These are phyloP conservation scores for Onygena corvina DNA, from an alignment of 2,329 filamentous ascomycete species.

Conservation along the genomic window DNA sequence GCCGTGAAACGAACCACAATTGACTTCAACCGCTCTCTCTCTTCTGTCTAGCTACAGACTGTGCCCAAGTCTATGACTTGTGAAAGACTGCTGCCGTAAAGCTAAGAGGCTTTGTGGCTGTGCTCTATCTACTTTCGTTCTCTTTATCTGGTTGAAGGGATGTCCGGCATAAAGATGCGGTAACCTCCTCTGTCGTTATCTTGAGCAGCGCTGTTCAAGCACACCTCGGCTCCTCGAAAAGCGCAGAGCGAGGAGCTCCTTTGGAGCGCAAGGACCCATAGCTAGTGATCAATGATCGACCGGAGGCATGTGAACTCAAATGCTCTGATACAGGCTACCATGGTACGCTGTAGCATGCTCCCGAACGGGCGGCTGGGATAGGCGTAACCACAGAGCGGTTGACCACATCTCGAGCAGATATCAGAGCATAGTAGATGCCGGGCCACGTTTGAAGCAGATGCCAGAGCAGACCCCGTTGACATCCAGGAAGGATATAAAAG, in stretches of 20 bases:
- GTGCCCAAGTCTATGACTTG: not conserved
- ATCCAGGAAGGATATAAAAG: not conserved
- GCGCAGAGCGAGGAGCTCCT: not conserved
- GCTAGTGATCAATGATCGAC: conserved; percentile 2
- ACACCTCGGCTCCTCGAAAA: not conserved
- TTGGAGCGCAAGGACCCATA: not conserved
- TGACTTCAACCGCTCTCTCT: not conserved
- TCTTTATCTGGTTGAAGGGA: too few species aligned
- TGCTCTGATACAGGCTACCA: not conserved
- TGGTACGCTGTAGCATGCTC: not conserved
- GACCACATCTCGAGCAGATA: not conserved
- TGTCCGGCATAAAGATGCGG: too few species aligned
- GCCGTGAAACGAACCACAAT: not conserved
- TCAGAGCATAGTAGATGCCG: too few species aligned
- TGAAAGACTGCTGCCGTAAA: too few species aligned
- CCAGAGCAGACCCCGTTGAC: not conserved
- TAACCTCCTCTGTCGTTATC: not conserved
- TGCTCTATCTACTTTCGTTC: too few species aligned
- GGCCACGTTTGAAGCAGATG: not conserved
- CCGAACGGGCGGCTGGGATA: not conserved
- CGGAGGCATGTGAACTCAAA: conserved; percentile 1
- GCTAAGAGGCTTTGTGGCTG: too few species aligned
- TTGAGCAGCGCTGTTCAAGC: not conserved
- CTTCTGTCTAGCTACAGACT: too few species aligned
- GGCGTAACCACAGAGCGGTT: not conserved